Base-by-base conservation (phyloP, 805 yeast genomes). In the Komagataella kurtzmanii region DNA sequence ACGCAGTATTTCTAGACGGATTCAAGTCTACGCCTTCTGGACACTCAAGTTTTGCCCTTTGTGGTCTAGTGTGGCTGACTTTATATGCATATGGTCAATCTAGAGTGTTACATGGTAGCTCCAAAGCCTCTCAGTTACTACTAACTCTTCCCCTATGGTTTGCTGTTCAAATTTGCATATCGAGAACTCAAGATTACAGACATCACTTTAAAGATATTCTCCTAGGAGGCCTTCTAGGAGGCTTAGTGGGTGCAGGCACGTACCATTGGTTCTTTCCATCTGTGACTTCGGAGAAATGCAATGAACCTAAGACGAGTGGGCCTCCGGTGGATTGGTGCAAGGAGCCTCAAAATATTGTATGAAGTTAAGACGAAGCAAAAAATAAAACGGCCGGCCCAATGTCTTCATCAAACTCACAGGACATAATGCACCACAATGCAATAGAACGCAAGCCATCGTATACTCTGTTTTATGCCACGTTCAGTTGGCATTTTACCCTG, bases 111-210 rank as follows among this genome's bases (percentile, higher is more conserved):
- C 10, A 36, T 14, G 17, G 48, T 24, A 10, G 17, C 45, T 48
- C 56, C 50, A 51, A 47, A 45, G 45, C 60, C 30, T 17, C 51
- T 2, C 51, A 55, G 10, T 43, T 61, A 23, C 30, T 59, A 8
- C 58, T 55, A 36, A 59, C 66, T 10, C 23, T 73, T 14, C 91
- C 91, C 1, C 58, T 76, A 0, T 60, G 86, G 12, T 73, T 85
- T 10, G 95, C 96, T 1, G 59, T 76, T 1, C 71, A 80, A 52
- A 82, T 90, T 57, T 95, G 96, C 0, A 65, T 85, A 49, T 78
- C 90, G 50, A 75, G 98, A 57, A 85, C 95, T 1, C 83, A 84
- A 58, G 98, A 91, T 67, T 90, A 89, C 65, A 76, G 96, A 64
- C 98, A 93, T 61, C 97, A 89, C 65, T 87, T 83, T 61, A 70